Base-by-base conservation (phyloP, 108 stramenopile species). In the Nitzschia sp. region DNA sequence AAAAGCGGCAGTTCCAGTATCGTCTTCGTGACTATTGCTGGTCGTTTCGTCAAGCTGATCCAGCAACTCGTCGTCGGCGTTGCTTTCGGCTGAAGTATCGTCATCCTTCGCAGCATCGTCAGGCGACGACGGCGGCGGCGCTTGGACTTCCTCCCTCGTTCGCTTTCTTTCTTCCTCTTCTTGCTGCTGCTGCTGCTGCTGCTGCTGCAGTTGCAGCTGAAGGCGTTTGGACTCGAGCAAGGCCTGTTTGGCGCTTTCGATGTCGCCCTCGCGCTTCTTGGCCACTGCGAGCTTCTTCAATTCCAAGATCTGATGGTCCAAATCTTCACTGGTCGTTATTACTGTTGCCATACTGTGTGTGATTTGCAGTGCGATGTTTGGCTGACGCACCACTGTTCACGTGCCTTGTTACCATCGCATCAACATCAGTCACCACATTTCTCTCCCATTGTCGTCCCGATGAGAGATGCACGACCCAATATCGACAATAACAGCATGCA, bases 171-270 rank as follows among this genome's bases (percentile, higher is more conserved):
- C 46, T 6, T 15, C 0, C 27, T 33, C 17, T 0, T 23, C 29
- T 29, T 29, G 33, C 11, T 24, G 56, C 28, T 35, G 66, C 62
- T 45, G 13, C 30, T 13, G 32, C 21, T 51, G 45, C 38, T n/a
- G 17, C 46, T 2, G 54, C 45, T 29, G 64, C 18, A 51, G 54
- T 59, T 65, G 35, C 27, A 19, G 24, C 23, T 55, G 58, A 24
- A 76, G 27, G 35, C 59, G 65, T 71, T 78, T 78, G 35, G 77
- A 61, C 27, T 68, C 24, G 29, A 78, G 4, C 59, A 78, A 61
- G 1, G 66, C 66, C 32, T 72, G 47, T 54, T 72, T 78, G 30
- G 77, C 77, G 32, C 62, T 47, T 33, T 71, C 66, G 1, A 78
- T 23, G 28, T 72, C 71, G 26, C 71, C 70, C 48, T 59, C 30